Evolutionary conservation across 2,329 filamentous ascomycete species (phyloP), one percentile per base, ranked within the genome.

Genomic region (Aspergillus sojae): DNA sequence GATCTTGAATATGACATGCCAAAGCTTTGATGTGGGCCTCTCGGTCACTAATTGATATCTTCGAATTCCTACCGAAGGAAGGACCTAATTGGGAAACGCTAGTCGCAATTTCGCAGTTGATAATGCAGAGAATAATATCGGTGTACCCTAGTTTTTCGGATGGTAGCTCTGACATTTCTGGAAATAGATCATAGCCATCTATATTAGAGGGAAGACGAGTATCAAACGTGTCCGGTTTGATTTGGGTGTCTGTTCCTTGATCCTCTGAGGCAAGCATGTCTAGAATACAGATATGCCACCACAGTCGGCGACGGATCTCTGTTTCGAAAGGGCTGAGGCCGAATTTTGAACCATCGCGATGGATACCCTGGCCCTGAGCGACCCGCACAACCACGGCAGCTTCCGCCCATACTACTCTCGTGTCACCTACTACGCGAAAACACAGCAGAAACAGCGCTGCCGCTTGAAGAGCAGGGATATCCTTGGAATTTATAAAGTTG

Each of bases 271-370:
- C 67, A 21, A 69, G 68, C 59, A 71, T 67, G 26, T 76, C 74
- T 5, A 76, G 62, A 4, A 71, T 63, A 41, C 72, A 70, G 3
- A 76, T 66, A 58, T 72, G 67, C 71, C 72, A 75, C 72, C 73
- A 75, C 9, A 75, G 36, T 9, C 71, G 65, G 28, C 73, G 71
- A 5, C 72, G 69, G 36, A 75, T 71, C 45, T 75, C 73, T 4
- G 61, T 63, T 1, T 72, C 66, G 12, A 73, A 74, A 11, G 65
- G 56, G 5, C 48, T 54, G 2, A 65, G 43, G 7, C 52, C 56
- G 3, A 65, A 45, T 1, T 11, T 45, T 11, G 52, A 34, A 4
- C 64, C 64, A 34, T 65, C 64, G 5, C 64, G 64, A 53, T 65
- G 64, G 11, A 64, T 14, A 4, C 64, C 64, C 26, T 59, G 61